These are phyloP conservation scores for Carpediemonas membranifera DNA, from an alignment of 78 protist genomes.

Conservation along the genomic window DNA sequence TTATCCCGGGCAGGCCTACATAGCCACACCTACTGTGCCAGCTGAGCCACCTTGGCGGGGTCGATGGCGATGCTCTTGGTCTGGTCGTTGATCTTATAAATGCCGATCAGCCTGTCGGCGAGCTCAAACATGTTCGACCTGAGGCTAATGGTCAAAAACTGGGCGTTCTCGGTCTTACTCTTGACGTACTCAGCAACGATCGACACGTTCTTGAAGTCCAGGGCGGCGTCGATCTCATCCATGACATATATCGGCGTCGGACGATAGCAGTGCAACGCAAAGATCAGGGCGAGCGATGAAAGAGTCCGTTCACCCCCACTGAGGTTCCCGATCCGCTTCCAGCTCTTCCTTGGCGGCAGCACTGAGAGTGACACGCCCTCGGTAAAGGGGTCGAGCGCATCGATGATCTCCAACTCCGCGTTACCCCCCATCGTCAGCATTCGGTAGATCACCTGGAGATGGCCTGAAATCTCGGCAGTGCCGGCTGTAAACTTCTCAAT, in stretches of 20 bases:
- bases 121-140: constrained; percentile 98
- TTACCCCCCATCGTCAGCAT: constrained; percentile 50
- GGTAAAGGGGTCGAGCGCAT: constrained; percentile 81
- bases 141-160: constrained; percentile 91
- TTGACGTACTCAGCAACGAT: neutral
- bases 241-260: neutral
- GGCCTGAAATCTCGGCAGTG: neutral
- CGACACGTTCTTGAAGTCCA: constrained; percentile 45
- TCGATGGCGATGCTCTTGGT: constrained; percentile 85
- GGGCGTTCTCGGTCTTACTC: constrained; percentile 84
- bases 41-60: too few species aligned
- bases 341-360: constrained; percentile 94
- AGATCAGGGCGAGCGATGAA: neutral
- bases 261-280: neutral
- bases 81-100: constrained; percentile 86
- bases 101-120: constrained; percentile 92
- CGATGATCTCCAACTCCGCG: constrained; percentile 91
- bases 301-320: constrained; percentile 12
- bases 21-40: too few species aligned
- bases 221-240: constrained; percentile 17
- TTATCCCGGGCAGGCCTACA: too few species aligned
- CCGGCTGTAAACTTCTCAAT: neutral
- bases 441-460: constrained; percentile 1
- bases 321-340: constrained; percentile 92
- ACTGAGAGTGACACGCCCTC: constrained; percentile 92